Evolutionary conservation across 192 early-diverging fungal species (phyloP), one percentile per base, ranked within the genome.

Genomic region (Diversispora eburnea): DNA sequence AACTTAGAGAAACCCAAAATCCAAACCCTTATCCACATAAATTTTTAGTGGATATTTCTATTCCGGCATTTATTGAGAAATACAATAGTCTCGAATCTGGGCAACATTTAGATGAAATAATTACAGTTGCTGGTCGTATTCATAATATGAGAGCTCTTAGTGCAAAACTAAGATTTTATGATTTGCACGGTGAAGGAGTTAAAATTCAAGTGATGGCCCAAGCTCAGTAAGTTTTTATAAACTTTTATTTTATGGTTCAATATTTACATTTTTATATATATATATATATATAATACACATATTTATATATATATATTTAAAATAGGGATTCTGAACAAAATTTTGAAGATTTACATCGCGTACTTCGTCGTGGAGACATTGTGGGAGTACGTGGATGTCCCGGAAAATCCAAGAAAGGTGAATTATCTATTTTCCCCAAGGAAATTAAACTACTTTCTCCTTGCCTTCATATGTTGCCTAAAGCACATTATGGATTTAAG

Each of bases 21-120:
- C 93, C 95, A 74, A 91, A 92, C 77, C 96, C 97, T 61, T 99
- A 99, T 79, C 97, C 97, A 63, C 91, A 99, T 90, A 99, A 99
- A 88, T 99, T 97, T 90, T 81, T 95, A 57, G 95, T 97, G 33
- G 82, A 85, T 58, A 87, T 94, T 75, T 92, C 91, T 12, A 66
- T 99, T 71, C 85, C 91, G 51, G 90, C 86, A 20, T 99, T 93
- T 73, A 95, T 97, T 72, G 86, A 89, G 76, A 94, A 94, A 87
- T 99, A 86, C 78, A 79, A 64, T 63, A 65, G 67, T 39, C 77
- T 98, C 65, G 81, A 91, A 79, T 78, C 84, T 65, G 92, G 90
- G 42, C 91, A 94, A 71, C 81, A 84, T 19, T 75, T 84, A 19
- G 89, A 92, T 55, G 84, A 88, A 43, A 67, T 86, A 64, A 86